Conservation (phyloP, 2,329 filamentous ascomycete species). For the Capronia coronata region DNA sequence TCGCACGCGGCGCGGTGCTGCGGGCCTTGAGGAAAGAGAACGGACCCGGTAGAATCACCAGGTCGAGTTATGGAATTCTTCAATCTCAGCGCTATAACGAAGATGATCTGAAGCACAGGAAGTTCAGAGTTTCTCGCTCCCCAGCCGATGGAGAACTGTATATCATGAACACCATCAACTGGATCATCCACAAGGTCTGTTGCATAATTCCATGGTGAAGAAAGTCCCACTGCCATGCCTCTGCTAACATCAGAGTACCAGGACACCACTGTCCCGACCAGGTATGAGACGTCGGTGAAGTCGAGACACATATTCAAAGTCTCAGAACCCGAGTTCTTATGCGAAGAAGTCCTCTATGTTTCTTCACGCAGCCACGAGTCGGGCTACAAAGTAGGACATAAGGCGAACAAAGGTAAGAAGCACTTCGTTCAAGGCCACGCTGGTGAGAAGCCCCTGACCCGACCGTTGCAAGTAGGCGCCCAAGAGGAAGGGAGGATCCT, state of each 20-base stretch:
- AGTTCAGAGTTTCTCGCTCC: constrained; percentile 11
- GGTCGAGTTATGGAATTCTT: constrained; percentile 32
- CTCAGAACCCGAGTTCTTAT: too few relatives aligned
- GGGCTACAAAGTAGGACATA: constrained; percentile 24
- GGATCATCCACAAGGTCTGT: constrained; percentile 27
- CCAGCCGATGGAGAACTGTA: constrained; percentile 24
- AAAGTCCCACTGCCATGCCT: too few relatives aligned
- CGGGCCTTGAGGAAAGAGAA: constrained; percentile 31
- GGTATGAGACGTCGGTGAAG: too few relatives aligned
- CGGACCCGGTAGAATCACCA: constrained; percentile 28
- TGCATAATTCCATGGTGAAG: too few relatives aligned
- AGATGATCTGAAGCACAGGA: constrained; percentile 14
- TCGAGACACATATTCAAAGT: too few relatives aligned
- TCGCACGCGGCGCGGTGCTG: constrained; percentile 32
- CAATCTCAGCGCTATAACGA: constrained; percentile 22
- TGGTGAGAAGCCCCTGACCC: too few relatives aligned
- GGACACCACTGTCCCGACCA: too few relatives aligned
- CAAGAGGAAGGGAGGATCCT: constrained; percentile 28
- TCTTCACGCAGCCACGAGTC: constrained; percentile 22
- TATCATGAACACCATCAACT: constrained; percentile 27
- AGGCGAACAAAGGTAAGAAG: constrained; percentile 18
- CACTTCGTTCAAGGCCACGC: too few relatives aligned
- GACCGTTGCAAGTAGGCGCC: constrained; percentile 23
- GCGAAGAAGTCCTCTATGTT: constrained; percentile 18
- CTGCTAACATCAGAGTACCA: too few relatives aligned